phyloP scores from a whole-genome alignment of 768 basidiomycete genomes.

The Tylopilus balloui region DNA sequence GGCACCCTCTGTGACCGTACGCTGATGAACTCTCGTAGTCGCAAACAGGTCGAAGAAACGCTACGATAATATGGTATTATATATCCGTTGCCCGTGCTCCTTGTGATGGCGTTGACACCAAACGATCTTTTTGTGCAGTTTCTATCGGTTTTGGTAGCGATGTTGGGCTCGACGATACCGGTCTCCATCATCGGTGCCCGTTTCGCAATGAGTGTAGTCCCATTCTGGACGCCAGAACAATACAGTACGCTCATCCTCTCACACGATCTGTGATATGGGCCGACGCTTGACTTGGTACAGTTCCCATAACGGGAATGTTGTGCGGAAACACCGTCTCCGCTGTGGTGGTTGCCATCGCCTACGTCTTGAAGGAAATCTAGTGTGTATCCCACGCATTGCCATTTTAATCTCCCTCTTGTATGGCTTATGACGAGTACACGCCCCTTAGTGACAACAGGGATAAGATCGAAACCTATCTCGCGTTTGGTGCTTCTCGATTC shows the following conservation, averaged over 20 bases:
- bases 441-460: conserved; percentile 68
- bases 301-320: conserved; percentile 83
- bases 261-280: not conserved
- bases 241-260: conserved; percentile 48
- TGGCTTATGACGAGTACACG: not conserved
- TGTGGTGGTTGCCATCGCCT: conserved; percentile 65
- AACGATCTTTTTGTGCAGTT: conserved; percentile 38
- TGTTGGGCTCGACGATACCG: conserved; percentile 75
- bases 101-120: conserved; percentile 7
- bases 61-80: conserved; percentile 64
- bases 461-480: conserved; percentile 81
- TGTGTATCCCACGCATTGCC: conserved; percentile 31
- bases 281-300: conserved; percentile 34
- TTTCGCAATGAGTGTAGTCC: conserved; percentile 70
- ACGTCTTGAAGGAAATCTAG: conserved; percentile 74
- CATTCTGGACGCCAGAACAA: conserved; percentile 83
- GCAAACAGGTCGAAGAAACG: conserved; percentile 75
- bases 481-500: conserved; percentile 78
- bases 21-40: conserved; percentile 38
- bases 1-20: not conserved
- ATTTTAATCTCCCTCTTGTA: not conserved
- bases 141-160: conserved; percentile 56
- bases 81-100: not conserved
- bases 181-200: conserved; percentile 71
- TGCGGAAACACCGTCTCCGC: conserved; percentile 76